These are phyloP conservation scores for Hyaloperonospora brassicae DNA, from an alignment of 352 stramenopile species.

Conservation along the genomic window DNA sequence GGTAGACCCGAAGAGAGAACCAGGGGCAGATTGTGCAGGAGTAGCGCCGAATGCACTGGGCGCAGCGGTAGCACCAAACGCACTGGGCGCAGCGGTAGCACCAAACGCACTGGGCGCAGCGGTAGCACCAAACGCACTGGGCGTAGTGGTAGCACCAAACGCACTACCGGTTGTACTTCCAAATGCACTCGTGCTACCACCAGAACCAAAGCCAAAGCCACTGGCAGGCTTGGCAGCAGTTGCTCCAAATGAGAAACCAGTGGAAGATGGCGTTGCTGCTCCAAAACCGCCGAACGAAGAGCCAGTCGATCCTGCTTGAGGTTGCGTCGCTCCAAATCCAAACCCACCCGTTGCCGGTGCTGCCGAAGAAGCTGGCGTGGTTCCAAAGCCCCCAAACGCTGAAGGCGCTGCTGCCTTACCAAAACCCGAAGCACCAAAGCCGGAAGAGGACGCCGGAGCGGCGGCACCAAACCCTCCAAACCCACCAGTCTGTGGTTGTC, in stretches of 20 bases:
- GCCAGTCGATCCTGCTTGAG: constrained; percentile 22
- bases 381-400: constrained; percentile 35
- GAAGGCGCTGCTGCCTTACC: constrained; percentile 33
- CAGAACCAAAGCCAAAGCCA: constrained; percentile 41
- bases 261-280: constrained; percentile 22
- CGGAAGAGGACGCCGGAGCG: constrained; percentile 24
- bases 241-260: constrained; percentile 38
- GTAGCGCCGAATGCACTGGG: constrained; percentile 28
- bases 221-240: constrained; percentile 27
- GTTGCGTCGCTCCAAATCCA: constrained; percentile 29
- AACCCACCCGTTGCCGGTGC: constrained; percentile 33
- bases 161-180: constrained; percentile 27
- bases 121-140: constrained; percentile 34
- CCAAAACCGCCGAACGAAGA: constrained; percentile 39
- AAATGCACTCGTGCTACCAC: constrained; percentile 24
- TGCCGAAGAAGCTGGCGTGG: constrained; percentile 19
- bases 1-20: constrained; percentile 36
- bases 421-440: constrained; percentile 40
- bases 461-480: constrained; percentile 51
- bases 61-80: constrained; percentile 19
- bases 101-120: constrained; percentile 34
- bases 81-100: constrained; percentile 22
- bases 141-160: constrained; percentile 26
- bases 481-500: constrained; percentile 28
- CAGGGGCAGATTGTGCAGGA: too few species aligned